These are phyloP conservation scores for Auricularia auricula-judae DNA, from an alignment of 768 basidiomycete species.

Conservation along the genomic window DNA sequence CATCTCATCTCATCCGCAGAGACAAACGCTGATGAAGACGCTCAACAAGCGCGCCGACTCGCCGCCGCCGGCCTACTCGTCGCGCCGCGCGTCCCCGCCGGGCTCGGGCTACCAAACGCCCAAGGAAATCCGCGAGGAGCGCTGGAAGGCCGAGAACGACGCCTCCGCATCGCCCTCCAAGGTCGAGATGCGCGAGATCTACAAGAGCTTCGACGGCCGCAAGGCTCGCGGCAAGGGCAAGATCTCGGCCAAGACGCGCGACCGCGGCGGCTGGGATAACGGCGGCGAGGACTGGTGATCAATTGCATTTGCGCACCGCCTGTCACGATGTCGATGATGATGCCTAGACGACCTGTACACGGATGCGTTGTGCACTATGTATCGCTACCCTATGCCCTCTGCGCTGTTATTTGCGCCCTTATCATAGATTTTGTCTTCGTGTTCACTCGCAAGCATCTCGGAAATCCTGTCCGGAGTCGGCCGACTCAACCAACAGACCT, in stretches of 20 bases:
- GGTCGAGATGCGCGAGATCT: constrained; percentile 80
- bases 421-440: not conserved
- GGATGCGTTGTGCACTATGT: not conserved
- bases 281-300: constrained; percentile 1
- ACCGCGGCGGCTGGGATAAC: not conserved
- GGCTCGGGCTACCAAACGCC: constrained; percentile 67
- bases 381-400: not conserved
- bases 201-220: constrained; percentile 81
- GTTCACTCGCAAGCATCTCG: no score
- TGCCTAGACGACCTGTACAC: not conserved
- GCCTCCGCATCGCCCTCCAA: constrained; percentile 50
- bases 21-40: constrained; percentile 34
- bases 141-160: constrained; percentile 52
- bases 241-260: constrained; percentile 29
- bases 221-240: constrained; percentile 69
- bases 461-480: not conserved
- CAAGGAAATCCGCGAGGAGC: constrained; percentile 65
- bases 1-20: constrained; percentile 25
- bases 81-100: constrained; percentile 39
- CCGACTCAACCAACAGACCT: no score
- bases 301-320: not conserved
- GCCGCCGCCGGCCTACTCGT: constrained; percentile 29
- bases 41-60: constrained; percentile 25
- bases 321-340: not conserved
- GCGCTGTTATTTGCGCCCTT: not conserved